phyloP scores from a whole-genome alignment of 2,329 filamentous ascomycete species.

The Calonectria multiphialidica region DNA sequence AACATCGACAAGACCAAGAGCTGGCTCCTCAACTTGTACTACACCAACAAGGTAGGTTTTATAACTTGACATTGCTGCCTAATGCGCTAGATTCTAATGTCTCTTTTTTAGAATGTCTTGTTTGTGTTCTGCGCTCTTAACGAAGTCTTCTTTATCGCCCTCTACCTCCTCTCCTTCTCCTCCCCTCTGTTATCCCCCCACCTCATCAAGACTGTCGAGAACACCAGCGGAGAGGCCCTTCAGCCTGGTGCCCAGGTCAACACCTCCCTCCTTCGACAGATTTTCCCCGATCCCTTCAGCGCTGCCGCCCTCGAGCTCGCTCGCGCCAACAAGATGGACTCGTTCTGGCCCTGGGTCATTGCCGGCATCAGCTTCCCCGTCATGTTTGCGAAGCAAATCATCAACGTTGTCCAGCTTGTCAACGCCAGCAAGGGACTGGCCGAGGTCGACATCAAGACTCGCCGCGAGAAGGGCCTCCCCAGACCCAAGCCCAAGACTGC shows the following conservation, averaged over 20 bases:
- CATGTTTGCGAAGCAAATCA: constrained; percentile 92
- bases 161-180: constrained; percentile 97
- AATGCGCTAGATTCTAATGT: neutral
- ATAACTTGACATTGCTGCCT: neutral
- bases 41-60: constrained; percentile 88
- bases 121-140: constrained; percentile 93
- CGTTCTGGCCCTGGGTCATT: constrained; percentile 76
- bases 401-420: constrained; percentile 94
- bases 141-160: constrained; percentile 96
- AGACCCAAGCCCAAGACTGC: constrained; percentile 54
- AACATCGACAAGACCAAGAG: constrained; percentile 89
- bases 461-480: constrained; percentile 66
- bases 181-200: constrained; percentile 90
- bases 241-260: constrained; percentile 78
- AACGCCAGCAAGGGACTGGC: constrained; percentile 94
- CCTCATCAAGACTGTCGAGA: constrained; percentile 74
- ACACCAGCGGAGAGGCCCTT: constrained; percentile 63
- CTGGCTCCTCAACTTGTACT: constrained; percentile 94
- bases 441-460: constrained; percentile 83
- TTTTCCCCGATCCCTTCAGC: constrained; percentile 92
- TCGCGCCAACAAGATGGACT: constrained; percentile 92
- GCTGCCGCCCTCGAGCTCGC: constrained; percentile 93
- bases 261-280: constrained; percentile 75
- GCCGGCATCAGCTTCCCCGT: constrained; percentile 84
- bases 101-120: constrained; percentile 76